phyloP scores from a whole-genome alignment of 164 flowering plant genomes.

The Tinospora cordifolia region DNA sequence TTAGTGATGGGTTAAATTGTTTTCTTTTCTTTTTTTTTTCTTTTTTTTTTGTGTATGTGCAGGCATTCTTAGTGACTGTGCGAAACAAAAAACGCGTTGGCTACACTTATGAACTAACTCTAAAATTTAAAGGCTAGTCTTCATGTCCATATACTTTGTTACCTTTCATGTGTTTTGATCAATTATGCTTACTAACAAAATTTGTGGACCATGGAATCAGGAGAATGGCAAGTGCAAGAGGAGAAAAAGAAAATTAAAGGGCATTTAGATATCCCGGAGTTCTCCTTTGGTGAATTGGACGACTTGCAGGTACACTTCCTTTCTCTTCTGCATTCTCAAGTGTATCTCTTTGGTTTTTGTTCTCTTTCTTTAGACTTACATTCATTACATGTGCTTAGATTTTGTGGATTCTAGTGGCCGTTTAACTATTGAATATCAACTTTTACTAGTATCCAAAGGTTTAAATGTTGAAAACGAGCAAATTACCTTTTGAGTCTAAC shows the following conservation, averaged over 20 bases:
- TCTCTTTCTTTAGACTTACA: background rate
- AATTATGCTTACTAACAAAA: background rate
- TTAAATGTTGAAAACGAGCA: background rate
- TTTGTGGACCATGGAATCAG: conserved; percentile 26
- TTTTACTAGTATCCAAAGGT: background rate
- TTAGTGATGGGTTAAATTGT: no score
- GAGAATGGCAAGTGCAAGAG: conserved; percentile 69
- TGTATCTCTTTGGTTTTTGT: background rate
- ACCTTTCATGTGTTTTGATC: background rate
- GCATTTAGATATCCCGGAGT: conserved; percentile 59
- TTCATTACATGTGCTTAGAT: background rate
- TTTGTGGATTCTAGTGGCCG: background rate
- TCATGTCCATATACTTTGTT: background rate
- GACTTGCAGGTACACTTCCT: conserved; percentile 67
- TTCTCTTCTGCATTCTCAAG: background rate
- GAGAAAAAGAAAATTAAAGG: conserved; percentile 60
- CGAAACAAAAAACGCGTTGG: conserved; percentile 93
- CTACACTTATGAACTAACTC: conserved; percentile 70
- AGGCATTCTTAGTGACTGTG: conserved; percentile 90
- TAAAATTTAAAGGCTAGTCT: conserved; percentile 61
- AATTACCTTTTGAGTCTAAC: no score
- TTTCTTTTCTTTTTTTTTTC: no score
- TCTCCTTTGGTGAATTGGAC: conserved; percentile 88
- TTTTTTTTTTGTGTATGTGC: conserved; percentile 14
- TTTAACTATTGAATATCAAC: background rate